A percentile compares a stretch with the other conserved stretches of the same genome.
Evolutionary conservation across 2,329 filamentous ascomycete genomes (phyloP).

Genomic region (Pestalotiopsis sp.): DNA sequence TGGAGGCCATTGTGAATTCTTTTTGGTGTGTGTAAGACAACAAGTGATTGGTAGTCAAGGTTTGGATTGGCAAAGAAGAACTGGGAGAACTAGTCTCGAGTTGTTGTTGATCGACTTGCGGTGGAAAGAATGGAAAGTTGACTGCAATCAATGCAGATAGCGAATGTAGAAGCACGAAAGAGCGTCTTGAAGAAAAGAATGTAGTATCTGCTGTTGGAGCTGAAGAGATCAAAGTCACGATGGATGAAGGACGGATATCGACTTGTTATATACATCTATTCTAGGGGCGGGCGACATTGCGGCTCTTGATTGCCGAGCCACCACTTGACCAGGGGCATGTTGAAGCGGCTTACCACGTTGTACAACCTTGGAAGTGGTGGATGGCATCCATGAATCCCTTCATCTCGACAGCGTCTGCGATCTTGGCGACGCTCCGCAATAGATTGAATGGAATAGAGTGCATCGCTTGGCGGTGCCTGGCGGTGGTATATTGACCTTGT

Average conservation of each 20-base stretch:
- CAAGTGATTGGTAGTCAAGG: constrained; percentile 8
- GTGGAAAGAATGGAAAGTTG: constrained; percentile 16
- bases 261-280: background rate
- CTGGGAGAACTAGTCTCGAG: background rate
- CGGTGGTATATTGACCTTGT: background rate
- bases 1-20: constrained; percentile 15
- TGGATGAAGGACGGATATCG: background rate
- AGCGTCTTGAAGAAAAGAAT: constrained; percentile 16
- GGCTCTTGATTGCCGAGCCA: constrained; percentile 1
- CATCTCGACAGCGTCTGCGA: background rate
- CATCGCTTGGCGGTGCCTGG: background rate
- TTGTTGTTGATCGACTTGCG: constrained; percentile 15
- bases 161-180: constrained; percentile 19
- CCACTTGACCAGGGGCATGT: background rate
- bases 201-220: constrained; percentile 13
- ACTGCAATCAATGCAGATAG: constrained; percentile 20
- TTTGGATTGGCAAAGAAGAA: constrained; percentile 10
- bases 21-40: background rate
- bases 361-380: constrained; percentile 5
- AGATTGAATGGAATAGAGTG: constrained; percentile 4
- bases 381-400: background rate
- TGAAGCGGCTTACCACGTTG: background rate
- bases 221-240: background rate
- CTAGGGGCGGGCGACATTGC: background rate
- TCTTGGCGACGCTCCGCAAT: constrained; percentile 7